These are phyloP conservation scores for Endogone sp. DNA, from an alignment of 192 early-diverging fungal species.

Conservation along the genomic window DNA sequence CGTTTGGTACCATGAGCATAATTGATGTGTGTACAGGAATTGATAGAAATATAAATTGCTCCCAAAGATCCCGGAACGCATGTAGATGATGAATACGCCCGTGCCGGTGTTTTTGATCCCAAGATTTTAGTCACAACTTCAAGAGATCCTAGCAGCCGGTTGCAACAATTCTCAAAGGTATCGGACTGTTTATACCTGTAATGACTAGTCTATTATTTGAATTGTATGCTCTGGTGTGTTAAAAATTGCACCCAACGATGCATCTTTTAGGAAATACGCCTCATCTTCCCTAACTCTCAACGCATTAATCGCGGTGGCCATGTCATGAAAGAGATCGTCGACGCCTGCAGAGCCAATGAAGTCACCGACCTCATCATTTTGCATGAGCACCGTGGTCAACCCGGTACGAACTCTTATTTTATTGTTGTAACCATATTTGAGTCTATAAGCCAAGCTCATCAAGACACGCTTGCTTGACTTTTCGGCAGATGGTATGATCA, in stretches of 20 bases:
- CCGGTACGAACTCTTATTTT: constrained; percentile 35
- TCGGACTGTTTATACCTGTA: background rate
- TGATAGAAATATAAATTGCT: too few relatives aligned
- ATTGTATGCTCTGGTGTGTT: too few relatives aligned
- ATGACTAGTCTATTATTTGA: background rate
- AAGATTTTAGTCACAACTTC: constrained; percentile 98
- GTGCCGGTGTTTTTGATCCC: constrained; percentile 89
- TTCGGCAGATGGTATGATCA: constrained; percentile 82
- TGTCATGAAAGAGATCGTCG: constrained; percentile 93
- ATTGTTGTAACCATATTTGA: background rate
- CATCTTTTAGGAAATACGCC: constrained; percentile 71
- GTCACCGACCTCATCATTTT: constrained; percentile 95
- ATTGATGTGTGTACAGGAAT: too few relatives aligned
- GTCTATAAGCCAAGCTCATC: constrained; percentile 1
- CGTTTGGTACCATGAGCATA: too few relatives aligned
- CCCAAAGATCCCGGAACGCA: constrained; percentile 62
- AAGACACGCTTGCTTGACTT: background rate
- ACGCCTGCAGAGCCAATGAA: constrained; percentile 91
- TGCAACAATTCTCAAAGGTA: constrained; percentile 93
- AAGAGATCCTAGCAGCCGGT: constrained; percentile 85
- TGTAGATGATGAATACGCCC: constrained; percentile 97
- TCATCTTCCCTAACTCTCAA: constrained; percentile 94
- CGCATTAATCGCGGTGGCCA: constrained; percentile 97
- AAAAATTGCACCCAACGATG: too few relatives aligned
- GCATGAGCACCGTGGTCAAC: constrained; percentile 93